Percentiles rank a stretch among this genome's conserved stretches.
These are phyloP conservation scores for Calendula officinalis DNA, from an alignment of 129 eudicot species.

Conservation along the genomic window DNA sequence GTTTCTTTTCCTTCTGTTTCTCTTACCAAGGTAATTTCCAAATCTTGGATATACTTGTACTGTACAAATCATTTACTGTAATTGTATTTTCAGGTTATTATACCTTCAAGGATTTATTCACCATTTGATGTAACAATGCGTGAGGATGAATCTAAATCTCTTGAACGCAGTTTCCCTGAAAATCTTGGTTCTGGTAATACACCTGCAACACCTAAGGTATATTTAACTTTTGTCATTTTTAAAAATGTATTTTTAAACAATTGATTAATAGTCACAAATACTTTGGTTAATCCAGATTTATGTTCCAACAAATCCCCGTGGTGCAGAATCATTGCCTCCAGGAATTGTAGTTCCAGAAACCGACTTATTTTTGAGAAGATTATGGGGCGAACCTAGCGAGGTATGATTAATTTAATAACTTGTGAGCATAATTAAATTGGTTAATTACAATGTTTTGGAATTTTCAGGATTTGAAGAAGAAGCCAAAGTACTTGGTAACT, in stretches of 20 bases:
- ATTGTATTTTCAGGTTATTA: slow-evolving; percentile 50
- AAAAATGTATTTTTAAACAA: neutral
- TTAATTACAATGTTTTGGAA: slow-evolving; percentile 10
- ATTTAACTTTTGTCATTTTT: neutral
- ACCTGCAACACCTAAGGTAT: slow-evolving; percentile 84
- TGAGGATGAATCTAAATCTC: slow-evolving; percentile 40
- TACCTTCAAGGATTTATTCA: slow-evolving; percentile 70
- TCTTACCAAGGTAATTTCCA: slow-evolving; percentile 62
- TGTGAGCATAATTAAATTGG: slow-evolving; percentile 2
- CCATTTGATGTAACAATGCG: slow-evolving; percentile 51
- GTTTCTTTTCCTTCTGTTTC: slow-evolving; percentile 92
- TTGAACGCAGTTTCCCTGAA: slow-evolving; percentile 70
- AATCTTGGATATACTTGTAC: slow-evolving; percentile 21
- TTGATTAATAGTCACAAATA: slow-evolving; percentile 1
- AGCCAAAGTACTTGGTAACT: slow-evolving; percentile 92
- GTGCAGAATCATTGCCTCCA: slow-evolving; percentile 97
- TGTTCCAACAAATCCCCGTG: slow-evolving; percentile 97
- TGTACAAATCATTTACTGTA: slow-evolving; percentile 9
- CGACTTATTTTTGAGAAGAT: slow-evolving; percentile 81
- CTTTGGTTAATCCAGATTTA: slow-evolving; percentile 47
- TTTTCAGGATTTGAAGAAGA: slow-evolving; percentile 87
- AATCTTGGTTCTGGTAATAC: slow-evolving; percentile 87
- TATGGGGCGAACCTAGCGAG: slow-evolving; percentile 99
- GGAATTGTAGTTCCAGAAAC: slow-evolving; percentile 93
- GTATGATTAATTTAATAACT: slow-evolving; percentile 35